Evolutionary conservation across 192 early-diverging fungal genomes (phyloP).

Genomic region (Phlyctochytrium arcticum): DNA sequence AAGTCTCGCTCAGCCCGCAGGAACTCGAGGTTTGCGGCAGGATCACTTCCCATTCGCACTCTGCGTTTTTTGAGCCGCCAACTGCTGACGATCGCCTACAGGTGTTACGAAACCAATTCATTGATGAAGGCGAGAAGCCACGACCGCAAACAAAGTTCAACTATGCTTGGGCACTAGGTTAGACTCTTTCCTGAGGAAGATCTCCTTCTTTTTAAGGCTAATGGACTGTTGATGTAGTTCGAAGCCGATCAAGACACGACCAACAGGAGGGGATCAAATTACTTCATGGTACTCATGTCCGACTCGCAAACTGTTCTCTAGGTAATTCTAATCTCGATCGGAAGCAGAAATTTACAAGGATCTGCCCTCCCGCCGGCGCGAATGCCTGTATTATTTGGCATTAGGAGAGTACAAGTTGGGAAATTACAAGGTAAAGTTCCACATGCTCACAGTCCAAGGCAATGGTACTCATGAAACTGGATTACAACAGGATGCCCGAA

Average conservation of each 20-base stretch:
- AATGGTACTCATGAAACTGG: too few species aligned
- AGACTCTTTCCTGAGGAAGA: constrained; percentile 1
- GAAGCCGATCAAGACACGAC: constrained; percentile 57
- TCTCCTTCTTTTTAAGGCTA: neutral
- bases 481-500: constrained; percentile 55
- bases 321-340: neutral
- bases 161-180: constrained; percentile 90
- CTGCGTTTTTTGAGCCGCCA: too few species aligned
- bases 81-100: neutral
- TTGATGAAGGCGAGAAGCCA: constrained; percentile 61
- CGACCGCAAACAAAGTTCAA: constrained; percentile 93
- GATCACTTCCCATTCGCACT: neutral
- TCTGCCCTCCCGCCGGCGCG: constrained; percentile 75
- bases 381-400: constrained; percentile 93
- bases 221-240: constrained; percentile 4
- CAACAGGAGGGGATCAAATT: constrained; percentile 75
- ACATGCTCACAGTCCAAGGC: neutral
- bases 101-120: constrained; percentile 24
- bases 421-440: constrained; percentile 66
- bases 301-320: neutral
- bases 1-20: constrained; percentile 17
- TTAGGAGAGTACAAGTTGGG: constrained; percentile 88
- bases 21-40: constrained; percentile 13
- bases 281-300: constrained; percentile 53
- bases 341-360: constrained; percentile 80